Base-by-base conservation (phyloP, 495 filamentous ascomycete genomes). In the Alectoria sarmentosa region DNA sequence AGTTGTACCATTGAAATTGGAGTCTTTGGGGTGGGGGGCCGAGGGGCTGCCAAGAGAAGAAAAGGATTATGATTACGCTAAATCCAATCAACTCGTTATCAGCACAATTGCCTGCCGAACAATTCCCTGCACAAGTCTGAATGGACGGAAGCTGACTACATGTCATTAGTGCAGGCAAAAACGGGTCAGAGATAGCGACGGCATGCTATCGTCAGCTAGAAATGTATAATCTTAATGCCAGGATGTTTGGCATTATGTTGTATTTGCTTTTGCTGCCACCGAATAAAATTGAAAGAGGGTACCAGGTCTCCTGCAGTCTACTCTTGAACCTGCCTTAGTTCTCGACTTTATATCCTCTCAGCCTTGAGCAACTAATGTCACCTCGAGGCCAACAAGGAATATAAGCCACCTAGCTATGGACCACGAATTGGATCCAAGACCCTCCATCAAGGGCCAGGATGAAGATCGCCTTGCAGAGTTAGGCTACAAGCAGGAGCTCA, bases 401-500 rank as follows among this genome's bases (percentile, higher is more conserved):
- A n/a, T 56, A 60, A 42, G 17, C 57, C 9, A 30, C 23, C n/a
- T n/a, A n/a, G 23, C 9, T 19, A 30, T 63, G 52, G 38, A 54
- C 9, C 26, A 41, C 17, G 30, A 39, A 56, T 44, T 42, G 41
- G 44, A 61, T 66, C 38, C 56, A 61, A 17, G 44, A 61, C 58
- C 52, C 13, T 52, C 38, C 49, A 44, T 56, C 36, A 21, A 60
- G 14, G 64, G 52, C 19, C 49, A 37, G 17, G 84, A 87, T 71
- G 84, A 85, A 67, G 73, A 76, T 61, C 77, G 75, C 15, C 70
- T 87, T 65, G 84, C 82, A 14, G 77, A 86, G 69, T 75, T 85
- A 68, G 84, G 84, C 3, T 87, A 86, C 71, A 84, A 85, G 71
- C 84, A 87, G 66, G 84, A 87, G 65, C 68, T 87, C 61, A 76